Percentiles rank a stretch among this genome's conserved stretches.
Conservation (phyloP, 1,284 basidiomycete genomes). For the Irpex lacteus region DNA sequence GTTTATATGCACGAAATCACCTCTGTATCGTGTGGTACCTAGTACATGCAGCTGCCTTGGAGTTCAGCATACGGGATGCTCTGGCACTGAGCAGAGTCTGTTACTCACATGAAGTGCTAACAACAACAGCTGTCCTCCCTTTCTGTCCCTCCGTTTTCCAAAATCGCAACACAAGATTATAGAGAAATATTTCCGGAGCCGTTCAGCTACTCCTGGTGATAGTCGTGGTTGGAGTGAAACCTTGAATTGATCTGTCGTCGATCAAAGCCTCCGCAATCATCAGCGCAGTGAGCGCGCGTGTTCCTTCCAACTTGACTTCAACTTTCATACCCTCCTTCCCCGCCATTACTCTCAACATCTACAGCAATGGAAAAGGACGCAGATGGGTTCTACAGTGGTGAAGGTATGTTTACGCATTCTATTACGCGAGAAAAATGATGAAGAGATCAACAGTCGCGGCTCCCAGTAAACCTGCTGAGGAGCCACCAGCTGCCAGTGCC, state of each 20-base stretch:
- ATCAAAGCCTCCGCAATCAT: not conserved
- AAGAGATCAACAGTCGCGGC: not conserved
- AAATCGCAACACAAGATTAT: too few species aligned
- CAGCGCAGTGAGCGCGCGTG: not conserved
- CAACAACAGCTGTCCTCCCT: not conserved
- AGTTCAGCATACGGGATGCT: not conserved
- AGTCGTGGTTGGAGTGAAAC: not conserved
- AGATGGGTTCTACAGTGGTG: constrained; percentile 61
- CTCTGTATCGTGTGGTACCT: not conserved
- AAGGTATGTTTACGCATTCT: constrained; percentile 29
- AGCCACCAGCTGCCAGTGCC: constrained; percentile 2
- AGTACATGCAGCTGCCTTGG: not conserved
- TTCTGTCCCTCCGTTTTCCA: not conserved
- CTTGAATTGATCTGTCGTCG: not conserved
- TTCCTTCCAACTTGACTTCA: not conserved
- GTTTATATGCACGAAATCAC: not conserved
- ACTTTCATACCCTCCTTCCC: not conserved
- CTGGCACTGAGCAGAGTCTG: not conserved
- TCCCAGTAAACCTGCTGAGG: not conserved
- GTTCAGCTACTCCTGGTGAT: not conserved
- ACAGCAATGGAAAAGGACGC: constrained; percentile 61
- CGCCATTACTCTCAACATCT: not conserved
- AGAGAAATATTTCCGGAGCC: too few species aligned
- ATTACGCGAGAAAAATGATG: not conserved
- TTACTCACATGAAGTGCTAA: not conserved